Evolutionary conservation across 2,329 filamentous ascomycete genomes (phyloP).

Genomic region (Aspergillus transmontanensis): DNA sequence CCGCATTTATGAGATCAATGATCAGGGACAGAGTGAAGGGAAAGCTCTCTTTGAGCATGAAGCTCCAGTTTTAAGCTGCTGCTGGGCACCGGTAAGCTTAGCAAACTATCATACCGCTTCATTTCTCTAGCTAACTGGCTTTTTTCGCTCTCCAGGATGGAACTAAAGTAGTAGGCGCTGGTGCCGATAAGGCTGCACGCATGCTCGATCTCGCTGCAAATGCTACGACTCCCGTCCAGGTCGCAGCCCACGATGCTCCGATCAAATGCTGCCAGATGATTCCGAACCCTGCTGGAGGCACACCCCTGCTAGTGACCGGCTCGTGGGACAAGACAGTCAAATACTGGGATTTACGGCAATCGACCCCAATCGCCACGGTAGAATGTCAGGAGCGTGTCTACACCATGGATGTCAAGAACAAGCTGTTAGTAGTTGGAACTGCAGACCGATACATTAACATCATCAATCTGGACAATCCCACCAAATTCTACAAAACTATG

Average conservation of each 20-base stretch:
- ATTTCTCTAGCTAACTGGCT: background rate
- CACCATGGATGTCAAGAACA: conserved; percentile 85
- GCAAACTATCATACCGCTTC: background rate
- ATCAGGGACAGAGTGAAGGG: conserved; percentile 75
- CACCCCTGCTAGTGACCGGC: conserved; percentile 85
- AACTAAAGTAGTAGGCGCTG: conserved; percentile 80
- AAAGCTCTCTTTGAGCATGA: conserved; percentile 86
- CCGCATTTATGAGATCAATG: conserved; percentile 89
- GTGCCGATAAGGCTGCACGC: conserved; percentile 87
- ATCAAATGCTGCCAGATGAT: conserved; percentile 80
- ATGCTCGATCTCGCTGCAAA: conserved; percentile 74
- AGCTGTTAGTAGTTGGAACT: conserved; percentile 86
- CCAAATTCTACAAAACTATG: conserved; percentile 92
- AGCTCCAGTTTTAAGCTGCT: conserved; percentile 78
- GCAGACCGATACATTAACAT: conserved; percentile 97
- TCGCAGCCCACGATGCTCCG: conserved; percentile 82
- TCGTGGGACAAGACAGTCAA: conserved; percentile 62
- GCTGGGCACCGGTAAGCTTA: conserved; percentile 79
- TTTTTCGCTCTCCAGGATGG: conserved; percentile 67
- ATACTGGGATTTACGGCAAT: conserved; percentile 59
- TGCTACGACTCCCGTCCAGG: conserved; percentile 62
- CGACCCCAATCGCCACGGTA: conserved; percentile 48
- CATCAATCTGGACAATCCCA: conserved; percentile 83
- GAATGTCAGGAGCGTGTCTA: conserved; percentile 64
- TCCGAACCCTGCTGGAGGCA: conserved; percentile 57